These are phyloP conservation scores for Calonectria honghensis DNA, from an alignment of 2,329 filamentous ascomycete species.

Conservation along the genomic window DNA sequence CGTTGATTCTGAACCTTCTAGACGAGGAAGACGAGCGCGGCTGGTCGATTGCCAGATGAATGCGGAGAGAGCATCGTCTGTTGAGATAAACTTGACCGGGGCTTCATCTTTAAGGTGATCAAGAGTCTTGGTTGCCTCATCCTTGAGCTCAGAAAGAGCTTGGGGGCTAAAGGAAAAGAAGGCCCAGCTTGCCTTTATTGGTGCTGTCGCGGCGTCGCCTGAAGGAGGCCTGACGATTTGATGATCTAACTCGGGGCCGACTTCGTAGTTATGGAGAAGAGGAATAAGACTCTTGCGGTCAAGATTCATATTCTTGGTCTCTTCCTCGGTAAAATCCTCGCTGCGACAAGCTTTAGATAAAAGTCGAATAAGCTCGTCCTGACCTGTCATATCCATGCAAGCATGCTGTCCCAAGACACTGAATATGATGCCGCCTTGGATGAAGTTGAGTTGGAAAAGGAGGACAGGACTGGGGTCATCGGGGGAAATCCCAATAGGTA, in stretches of 20 bases:
- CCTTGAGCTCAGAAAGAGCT: conserved; percentile 55
- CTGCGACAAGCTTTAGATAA: conserved; percentile 69
- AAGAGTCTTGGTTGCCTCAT: conserved; percentile 17
- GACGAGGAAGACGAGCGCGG: conserved; percentile 62
- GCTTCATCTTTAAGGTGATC: conserved; percentile 63
- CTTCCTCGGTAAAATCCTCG: conserved; percentile 67
- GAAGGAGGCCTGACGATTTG: conserved; percentile 56
- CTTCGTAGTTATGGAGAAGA: conserved; percentile 61
- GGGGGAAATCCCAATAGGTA: conserved; percentile 57
- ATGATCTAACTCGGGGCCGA: conserved; percentile 59
- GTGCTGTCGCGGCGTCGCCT: conserved; percentile 29
- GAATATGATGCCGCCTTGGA: conserved; percentile 69
- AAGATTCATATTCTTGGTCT: conserved; percentile 65
- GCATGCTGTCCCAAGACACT: conserved; percentile 69
- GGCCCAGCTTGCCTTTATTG: conserved; percentile 62
- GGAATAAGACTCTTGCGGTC: conserved; percentile 61
- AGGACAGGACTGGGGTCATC: conserved; percentile 62
- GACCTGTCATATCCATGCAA: conserved; percentile 70
- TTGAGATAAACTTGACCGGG: conserved; percentile 65
- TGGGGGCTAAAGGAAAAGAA: conserved; percentile 65
- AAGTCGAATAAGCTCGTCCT: conserved; percentile 66
- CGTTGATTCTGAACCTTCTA: conserved; percentile 51
- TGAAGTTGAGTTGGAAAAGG: conserved; percentile 68
- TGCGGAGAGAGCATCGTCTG: conserved; percentile 72
- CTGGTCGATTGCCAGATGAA: conserved; percentile 69